Evolutionary conservation across 257 asterid species (phyloP).

Genomic region (Solanum peruvianum): DNA sequence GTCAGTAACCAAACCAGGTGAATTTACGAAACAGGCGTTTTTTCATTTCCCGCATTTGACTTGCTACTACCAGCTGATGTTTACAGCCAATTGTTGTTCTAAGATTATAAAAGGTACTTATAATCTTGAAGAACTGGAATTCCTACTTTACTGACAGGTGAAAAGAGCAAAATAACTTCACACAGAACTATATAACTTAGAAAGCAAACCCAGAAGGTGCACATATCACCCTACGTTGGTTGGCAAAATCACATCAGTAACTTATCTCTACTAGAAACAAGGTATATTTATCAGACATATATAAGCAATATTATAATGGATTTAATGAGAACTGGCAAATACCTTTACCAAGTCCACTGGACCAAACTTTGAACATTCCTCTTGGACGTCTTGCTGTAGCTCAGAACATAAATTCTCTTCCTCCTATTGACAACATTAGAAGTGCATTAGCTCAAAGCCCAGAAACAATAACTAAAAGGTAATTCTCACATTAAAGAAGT

Average conservation of each 20-base stretch:
- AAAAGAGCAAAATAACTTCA: not conserved
- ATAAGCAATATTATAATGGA: not conserved
- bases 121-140: not conserved
- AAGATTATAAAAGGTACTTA: not conserved
- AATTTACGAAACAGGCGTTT: not conserved
- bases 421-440: conserved; percentile 30
- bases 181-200: not conserved
- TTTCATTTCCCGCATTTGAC: not conserved
- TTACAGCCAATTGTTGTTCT: not conserved
- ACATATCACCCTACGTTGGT: not conserved
- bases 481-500: not conserved
- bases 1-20: not conserved
- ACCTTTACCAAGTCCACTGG: conserved; percentile 86
- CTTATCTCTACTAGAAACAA: not conserved
- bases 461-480: not conserved
- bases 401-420: conserved; percentile 65
- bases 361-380: conserved; percentile 83
- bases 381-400: conserved; percentile 69
- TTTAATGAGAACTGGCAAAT: not conserved
- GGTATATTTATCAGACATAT: not conserved
- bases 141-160: not conserved
- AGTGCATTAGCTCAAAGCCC: not conserved
- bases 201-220: not conserved
- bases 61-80: not conserved
- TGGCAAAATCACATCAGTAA: not conserved